These are phyloP conservation scores for Bondarzewia mesenterica DNA, from an alignment of 1,284 basidiomycete genomes.

Conservation along the genomic window DNA sequence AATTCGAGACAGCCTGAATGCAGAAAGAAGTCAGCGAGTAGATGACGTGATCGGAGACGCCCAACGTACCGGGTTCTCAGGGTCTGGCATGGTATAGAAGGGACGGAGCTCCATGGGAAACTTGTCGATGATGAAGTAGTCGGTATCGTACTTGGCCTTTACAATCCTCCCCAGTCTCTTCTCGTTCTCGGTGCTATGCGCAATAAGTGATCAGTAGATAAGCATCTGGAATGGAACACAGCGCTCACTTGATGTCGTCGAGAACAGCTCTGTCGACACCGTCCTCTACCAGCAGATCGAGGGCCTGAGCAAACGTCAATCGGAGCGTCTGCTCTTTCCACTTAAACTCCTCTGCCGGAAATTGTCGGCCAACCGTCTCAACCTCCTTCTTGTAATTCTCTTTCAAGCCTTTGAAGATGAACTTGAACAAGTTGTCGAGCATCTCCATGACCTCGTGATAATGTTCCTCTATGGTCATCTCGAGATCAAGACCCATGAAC, in stretches of 20 bases:
- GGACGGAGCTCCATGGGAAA: constrained; percentile 91
- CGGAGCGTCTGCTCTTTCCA: constrained; percentile 80
- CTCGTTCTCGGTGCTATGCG: constrained; percentile 82
- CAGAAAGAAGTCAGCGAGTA: constrained; percentile 2
- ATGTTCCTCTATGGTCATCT: constrained; percentile 98
- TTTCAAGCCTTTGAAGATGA: constrained; percentile 78
- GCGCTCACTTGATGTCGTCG: constrained; percentile 80
- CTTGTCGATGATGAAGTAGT: constrained; percentile 98
- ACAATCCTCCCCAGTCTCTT: constrained; percentile 86
- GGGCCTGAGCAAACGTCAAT: constrained; percentile 82
- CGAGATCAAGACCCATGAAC: constrained; percentile 97
- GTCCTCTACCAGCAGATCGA: constrained; percentile 78
- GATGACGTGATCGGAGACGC: neutral
- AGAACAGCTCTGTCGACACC: constrained; percentile 68
- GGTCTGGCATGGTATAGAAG: constrained; percentile 98
- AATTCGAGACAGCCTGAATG: constrained; percentile 81
- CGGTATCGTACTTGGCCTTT: constrained; percentile 89
- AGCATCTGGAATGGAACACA: neutral
- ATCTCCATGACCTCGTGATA: constrained; percentile 94
- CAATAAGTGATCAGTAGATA: constrained; percentile 4
- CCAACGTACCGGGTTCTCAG: constrained; percentile 67
- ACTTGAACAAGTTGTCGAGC: constrained; percentile 77
- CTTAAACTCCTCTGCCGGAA: constrained; percentile 86
- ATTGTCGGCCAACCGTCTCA: constrained; percentile 76
- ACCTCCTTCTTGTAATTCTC: constrained; percentile 79